Percentiles rank a stretch among this genome's conserved stretches.
These are phyloP conservation scores for Babjeviella inositovora DNA, from an alignment of 805 yeast genomes.

Conservation along the genomic window DNA sequence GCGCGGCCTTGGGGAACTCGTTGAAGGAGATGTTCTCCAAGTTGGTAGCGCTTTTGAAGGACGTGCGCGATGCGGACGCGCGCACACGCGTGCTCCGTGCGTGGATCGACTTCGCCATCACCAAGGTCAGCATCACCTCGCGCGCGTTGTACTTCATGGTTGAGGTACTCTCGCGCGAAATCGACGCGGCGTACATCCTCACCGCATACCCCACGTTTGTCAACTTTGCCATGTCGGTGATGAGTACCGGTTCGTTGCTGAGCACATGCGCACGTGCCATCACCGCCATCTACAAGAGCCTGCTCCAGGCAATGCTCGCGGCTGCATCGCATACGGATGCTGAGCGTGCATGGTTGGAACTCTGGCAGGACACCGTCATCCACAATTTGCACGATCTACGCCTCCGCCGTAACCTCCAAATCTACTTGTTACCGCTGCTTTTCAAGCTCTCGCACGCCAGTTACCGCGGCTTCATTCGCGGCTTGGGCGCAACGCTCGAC, in stretches of 20 bases:
- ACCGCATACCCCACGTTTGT: conserved; percentile 27
- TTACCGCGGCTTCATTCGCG: conserved; percentile 18
- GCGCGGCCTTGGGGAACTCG: conserved; percentile 58
- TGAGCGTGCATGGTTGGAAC: conserved; percentile 22
- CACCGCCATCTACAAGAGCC: conserved; percentile 11
- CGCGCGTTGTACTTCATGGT: conserved; percentile 47
- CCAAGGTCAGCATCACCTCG: too few relatives aligned
- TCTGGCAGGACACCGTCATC: conserved; percentile 30
- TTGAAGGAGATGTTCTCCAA: conserved; percentile 44
- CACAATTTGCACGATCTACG: conserved; percentile 12
- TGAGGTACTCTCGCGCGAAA: conserved; percentile 35
- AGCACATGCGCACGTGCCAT: conserved; percentile 50
- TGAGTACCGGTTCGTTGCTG: conserved; percentile 46
- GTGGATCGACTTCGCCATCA: conserved; percentile 1
- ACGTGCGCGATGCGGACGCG: conserved; percentile 6
- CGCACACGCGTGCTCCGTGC: conserved; percentile 4
- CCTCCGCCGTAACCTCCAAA: conserved; percentile 28
- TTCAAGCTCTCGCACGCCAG: conserved; percentile 33
- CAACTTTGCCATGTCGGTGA: conserved; percentile 24
- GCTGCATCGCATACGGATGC: conserved; percentile 6
- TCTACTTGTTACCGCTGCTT: conserved; percentile 46
- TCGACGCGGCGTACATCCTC: conserved; percentile 24
- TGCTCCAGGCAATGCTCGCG: background rate
- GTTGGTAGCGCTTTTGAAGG: conserved; percentile 21
- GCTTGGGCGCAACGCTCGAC: conserved; percentile 11